Evolutionary conservation across 768 basidiomycete species (phyloP).

Genomic region (Auricularia cornea): DNA sequence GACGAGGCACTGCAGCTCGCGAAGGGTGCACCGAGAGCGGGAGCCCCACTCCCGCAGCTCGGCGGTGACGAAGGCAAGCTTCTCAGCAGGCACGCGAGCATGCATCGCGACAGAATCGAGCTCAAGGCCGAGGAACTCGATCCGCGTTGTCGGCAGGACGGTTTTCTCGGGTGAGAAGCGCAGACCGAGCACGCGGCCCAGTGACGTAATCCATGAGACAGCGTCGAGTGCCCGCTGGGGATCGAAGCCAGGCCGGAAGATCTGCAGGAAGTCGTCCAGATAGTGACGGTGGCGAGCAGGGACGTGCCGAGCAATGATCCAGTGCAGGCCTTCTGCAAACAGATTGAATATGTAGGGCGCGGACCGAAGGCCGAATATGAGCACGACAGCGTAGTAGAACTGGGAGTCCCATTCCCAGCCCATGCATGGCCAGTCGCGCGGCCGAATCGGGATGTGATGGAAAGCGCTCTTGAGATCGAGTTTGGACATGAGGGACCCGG

Average conservation of each 20-base stretch:
- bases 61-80: constrained; percentile 19
- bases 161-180: constrained; percentile 22
- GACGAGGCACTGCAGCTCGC: constrained; percentile 23
- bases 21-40: constrained; percentile 14
- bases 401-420: too few species aligned
- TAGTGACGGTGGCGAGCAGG: constrained; percentile 25
- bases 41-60: constrained; percentile 16
- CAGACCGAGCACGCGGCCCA: constrained; percentile 23
- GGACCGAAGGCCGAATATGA: too few species aligned
- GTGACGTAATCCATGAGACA: not conserved
- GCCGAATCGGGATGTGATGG: too few species aligned
- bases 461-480: too few species aligned
- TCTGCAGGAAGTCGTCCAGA: constrained; percentile 28
- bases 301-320: constrained; percentile 31
- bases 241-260: constrained; percentile 10
- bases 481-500: constrained; percentile 12
- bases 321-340: constrained; percentile 32
- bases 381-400: too few species aligned
- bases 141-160: constrained; percentile 7
- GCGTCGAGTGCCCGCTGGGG: constrained; percentile 3
- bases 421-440: too few species aligned
- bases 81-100: constrained; percentile 24
- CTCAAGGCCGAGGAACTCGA: constrained; percentile 15
- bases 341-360: constrained; percentile 16
- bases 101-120: constrained; percentile 21